These are phyloP conservation scores for Pichia thaimueangensis DNA, from an alignment of 805 yeast species.

Conservation along the genomic window DNA sequence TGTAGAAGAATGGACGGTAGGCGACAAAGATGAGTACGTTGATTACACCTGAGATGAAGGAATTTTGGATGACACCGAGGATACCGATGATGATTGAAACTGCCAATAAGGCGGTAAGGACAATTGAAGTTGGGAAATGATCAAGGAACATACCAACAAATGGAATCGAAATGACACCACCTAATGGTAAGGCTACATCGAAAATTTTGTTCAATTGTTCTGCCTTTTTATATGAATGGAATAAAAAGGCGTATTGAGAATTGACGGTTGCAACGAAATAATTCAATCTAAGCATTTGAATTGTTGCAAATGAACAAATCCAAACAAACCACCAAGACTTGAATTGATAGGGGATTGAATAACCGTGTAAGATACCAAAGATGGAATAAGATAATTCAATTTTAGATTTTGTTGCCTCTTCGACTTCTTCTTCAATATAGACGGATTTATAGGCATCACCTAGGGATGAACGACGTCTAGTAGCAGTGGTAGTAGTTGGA, in stretches of 20 bases:
- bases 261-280: slow-evolving; percentile 54
- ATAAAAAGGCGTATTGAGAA: slow-evolving; percentile 45
- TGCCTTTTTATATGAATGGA: slow-evolving; percentile 34
- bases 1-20: slow-evolving; percentile 53
- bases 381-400: slow-evolving; percentile 34
- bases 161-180: slow-evolving; percentile 50
- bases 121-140: slow-evolving; percentile 40
- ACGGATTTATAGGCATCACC: slow-evolving; percentile 52
- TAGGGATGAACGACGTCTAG: slow-evolving; percentile 42
- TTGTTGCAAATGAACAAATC: slow-evolving; percentile 44
- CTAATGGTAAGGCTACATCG: slow-evolving; percentile 50
- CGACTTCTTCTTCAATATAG: slow-evolving; percentile 45
- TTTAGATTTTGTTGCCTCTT: slow-evolving; percentile 24
- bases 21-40: slow-evolving; percentile 44
- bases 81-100: slow-evolving; percentile 42
- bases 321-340: slow-evolving; percentile 46
- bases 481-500: slow-evolving; percentile 4
- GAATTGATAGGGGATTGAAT: slow-evolving; percentile 42
- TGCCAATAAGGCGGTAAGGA: slow-evolving; percentile 34
- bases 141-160: slow-evolving; percentile 48
- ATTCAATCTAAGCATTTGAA: slow-evolving; percentile 51
- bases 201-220: slow-evolving; percentile 39
- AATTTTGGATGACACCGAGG: slow-evolving; percentile 38
- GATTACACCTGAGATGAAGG: slow-evolving; percentile 35
- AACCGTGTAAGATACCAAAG: slow-evolving; percentile 50